Evolutionary conservation across 2,329 filamentous ascomycete genomes (phyloP).

Genomic region (Penicillium brasilianum): DNA sequence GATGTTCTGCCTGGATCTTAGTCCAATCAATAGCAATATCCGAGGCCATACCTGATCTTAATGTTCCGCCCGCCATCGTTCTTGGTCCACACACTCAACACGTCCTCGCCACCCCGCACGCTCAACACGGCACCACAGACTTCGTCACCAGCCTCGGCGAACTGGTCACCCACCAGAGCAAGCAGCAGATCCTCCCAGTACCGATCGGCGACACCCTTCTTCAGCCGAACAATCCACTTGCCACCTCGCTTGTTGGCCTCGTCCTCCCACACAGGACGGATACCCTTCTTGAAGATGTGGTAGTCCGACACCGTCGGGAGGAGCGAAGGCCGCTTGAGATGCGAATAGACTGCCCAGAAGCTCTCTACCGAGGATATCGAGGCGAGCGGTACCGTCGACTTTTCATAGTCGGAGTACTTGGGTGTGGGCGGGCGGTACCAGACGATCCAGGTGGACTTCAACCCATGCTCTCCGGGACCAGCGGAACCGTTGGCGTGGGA

Average conservation of each 20-base stretch:
- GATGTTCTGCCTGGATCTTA: not conserved
- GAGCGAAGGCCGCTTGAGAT: slow-evolving; percentile 85
- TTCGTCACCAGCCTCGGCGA: slow-evolving; percentile 88
- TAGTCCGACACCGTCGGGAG: slow-evolving; percentile 95
- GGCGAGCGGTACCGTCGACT: slow-evolving; percentile 87
- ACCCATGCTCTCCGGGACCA: slow-evolving; percentile 56
- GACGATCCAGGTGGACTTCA: slow-evolving; percentile 91
- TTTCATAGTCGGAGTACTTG: slow-evolving; percentile 98
- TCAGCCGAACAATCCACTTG: slow-evolving; percentile 95
- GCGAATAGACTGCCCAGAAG: slow-evolving; percentile 87
- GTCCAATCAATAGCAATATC: not conserved
- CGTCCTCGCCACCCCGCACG: slow-evolving; percentile 93
- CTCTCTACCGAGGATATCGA: slow-evolving; percentile 82
- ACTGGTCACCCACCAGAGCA: slow-evolving; percentile 91
- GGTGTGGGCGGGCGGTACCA: slow-evolving; percentile 97
- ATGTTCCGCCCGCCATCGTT: slow-evolving; percentile 91
- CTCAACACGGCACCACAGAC: slow-evolving; percentile 94
- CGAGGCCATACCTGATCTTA: slow-evolving; percentile 79
- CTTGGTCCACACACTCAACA: slow-evolving; percentile 96
- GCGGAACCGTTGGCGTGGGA: slow-evolving; percentile 46
- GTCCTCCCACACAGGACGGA: slow-evolving; percentile 97
- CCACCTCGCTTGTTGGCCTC: slow-evolving; percentile 94
- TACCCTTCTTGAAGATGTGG: slow-evolving; percentile 95
- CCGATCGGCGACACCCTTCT: slow-evolving; percentile 94
- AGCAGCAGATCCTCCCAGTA: slow-evolving; percentile 96